Conservation (phyloP, 2,329 filamentous ascomycete species). For the Verticillium alfalfae region DNA sequence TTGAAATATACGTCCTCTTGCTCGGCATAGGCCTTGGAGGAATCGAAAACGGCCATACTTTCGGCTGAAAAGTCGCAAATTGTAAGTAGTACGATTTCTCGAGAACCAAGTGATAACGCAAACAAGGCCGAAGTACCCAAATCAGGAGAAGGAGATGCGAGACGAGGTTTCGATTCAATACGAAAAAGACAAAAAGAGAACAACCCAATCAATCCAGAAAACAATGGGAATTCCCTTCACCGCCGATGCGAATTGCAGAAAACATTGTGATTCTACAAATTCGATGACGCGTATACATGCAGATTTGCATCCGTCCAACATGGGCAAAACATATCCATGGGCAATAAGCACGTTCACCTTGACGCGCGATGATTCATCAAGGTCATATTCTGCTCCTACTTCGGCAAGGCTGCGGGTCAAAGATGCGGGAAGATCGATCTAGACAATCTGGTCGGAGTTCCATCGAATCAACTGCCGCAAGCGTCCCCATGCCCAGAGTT, state of each 20-base stretch:
- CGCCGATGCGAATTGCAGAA: not conserved
- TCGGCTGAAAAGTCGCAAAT: not conserved
- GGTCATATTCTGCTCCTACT: not conserved
- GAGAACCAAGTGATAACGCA: not conserved
- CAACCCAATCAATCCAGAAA: not conserved
- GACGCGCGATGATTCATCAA: not conserved
- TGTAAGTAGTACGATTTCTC: not conserved
- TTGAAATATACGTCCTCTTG: slow-evolving; percentile 48
- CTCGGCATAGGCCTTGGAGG: slow-evolving; percentile 31
- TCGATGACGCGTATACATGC: not conserved
- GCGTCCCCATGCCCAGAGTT: not conserved
- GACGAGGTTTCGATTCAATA: too few relatives aligned
- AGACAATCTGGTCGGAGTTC: not conserved
- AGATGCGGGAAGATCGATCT: not conserved
- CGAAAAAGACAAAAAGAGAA: not conserved
- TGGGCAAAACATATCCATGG: not conserved
- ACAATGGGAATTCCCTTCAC: not conserved
- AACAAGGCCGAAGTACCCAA: too few relatives aligned
- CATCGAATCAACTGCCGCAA: not conserved
- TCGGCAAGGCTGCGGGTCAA: not conserved
- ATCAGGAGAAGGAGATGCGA: not conserved
- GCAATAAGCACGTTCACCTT: not conserved
- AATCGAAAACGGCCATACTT: slow-evolving; percentile 21
- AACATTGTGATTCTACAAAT: not conserved
- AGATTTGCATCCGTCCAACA: not conserved